Evolutionary conservation across 2,329 filamentous ascomycete genomes (phyloP).

Genomic region (Monilinia fructicola): DNA sequence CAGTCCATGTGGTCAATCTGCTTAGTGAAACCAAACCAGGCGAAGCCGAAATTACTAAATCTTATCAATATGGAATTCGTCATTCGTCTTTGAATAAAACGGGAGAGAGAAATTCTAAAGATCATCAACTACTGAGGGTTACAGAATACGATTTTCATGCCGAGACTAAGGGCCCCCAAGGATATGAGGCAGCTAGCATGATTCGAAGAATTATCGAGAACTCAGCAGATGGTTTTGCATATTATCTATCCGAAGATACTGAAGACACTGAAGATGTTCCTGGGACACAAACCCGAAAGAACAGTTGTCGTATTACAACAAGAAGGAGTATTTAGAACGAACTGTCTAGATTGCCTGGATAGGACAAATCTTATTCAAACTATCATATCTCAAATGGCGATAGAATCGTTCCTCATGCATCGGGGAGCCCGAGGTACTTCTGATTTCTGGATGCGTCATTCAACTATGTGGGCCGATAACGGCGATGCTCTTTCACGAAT

Average conservation of each 20-base stretch:
- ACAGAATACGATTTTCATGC: constrained; percentile 97
- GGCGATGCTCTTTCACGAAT: constrained; percentile 92
- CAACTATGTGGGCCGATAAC: constrained; percentile 94
- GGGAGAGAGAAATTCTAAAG: constrained; percentile 55
- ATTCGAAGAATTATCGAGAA: constrained; percentile 76
- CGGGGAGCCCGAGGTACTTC: constrained; percentile 65
- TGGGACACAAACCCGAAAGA: constrained; percentile 42
- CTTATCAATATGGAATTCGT: constrained; percentile 75
- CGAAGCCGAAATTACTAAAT: constrained; percentile 77
- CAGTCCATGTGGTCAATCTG: constrained; percentile 89
- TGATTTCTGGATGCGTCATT: constrained; percentile 91
- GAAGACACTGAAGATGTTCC: constrained; percentile 46
- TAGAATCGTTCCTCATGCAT: constrained; percentile 80
- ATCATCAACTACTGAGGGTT: constrained; percentile 72
- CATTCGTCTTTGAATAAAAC: constrained; percentile 68
- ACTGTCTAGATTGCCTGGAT: constrained; percentile 94
- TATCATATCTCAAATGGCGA: constrained; percentile 88
- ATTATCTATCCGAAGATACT: constrained; percentile 77
- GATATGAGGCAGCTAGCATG: constrained; percentile 86
- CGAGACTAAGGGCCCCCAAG: constrained; percentile 80
- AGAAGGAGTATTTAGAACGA: constrained; percentile 92
- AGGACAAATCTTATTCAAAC: constrained; percentile 95
- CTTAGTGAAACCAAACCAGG: constrained; percentile 86
- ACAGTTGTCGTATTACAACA: constrained; percentile 78
- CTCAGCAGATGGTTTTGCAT: constrained; percentile 87